Evolutionary conservation across 2,329 filamentous ascomycete species (phyloP), one percentile per base, ranked within the genome.

Genomic region (Aspergillus cejpii): DNA sequence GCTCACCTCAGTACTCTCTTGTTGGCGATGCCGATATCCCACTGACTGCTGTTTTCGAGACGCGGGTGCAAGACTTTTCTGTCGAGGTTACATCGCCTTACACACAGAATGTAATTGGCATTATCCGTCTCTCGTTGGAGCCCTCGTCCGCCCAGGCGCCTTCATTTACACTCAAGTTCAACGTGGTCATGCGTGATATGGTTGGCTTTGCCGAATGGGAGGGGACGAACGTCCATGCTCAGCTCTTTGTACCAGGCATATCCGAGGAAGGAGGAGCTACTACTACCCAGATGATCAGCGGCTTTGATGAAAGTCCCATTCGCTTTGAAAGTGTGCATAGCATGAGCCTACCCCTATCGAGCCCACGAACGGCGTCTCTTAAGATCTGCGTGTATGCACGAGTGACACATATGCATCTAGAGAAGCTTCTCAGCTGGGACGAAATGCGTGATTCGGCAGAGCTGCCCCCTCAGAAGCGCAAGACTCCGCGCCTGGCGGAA

Each of bases 301-400:
- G 88, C 44, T 98, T 98, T 58, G 90, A 97, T 57, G 92, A 98
- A 66, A 85, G 87, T 0, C 82, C 90, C 0, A 83, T 98, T 44
- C 84, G 87, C 3, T 98, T 98, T 56, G 91, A 97, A 68, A 98
- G 92, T 66, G 90, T 97, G 39, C 92, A 98, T 72, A 95, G 88
- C 66, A 95, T 98, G 88, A 95, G 88, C 63, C 76, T 98, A 42
- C 87, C 90, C 3, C 75, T 94, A 27, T 84, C 84, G 34, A 85
- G 84, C 37, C 80, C 88, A 1, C 79, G 78, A 17, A 83, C 84
- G 37, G 82, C 88, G 1, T 84, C 81, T 19, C 69, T 98, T 43
- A 81, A 92, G 43, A 85, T 95, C 6, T 88, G 89, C 39, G 85
- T 98, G 49, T 97, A 95, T 63, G 90, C 92, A 14, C 85, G 85